Evolutionary conservation across 371 early-diverging fungal species (phyloP).

Genomic region (Coemansia linderi): DNA sequence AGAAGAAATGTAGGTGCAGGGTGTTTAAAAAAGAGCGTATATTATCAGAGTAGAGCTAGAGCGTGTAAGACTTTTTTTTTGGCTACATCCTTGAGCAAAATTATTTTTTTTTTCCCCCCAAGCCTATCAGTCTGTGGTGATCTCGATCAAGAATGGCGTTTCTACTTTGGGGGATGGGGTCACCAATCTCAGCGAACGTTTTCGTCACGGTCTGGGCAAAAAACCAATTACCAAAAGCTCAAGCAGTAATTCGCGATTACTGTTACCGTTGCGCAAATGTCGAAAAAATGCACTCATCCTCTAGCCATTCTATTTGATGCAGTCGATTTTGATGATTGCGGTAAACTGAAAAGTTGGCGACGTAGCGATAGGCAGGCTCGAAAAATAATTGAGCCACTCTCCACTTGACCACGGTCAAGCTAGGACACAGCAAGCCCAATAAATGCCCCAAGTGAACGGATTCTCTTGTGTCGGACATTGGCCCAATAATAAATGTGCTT

Average conservation of each 20-base stretch:
- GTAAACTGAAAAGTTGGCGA: background rate
- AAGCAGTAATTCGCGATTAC: background rate
- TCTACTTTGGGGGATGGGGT: background rate
- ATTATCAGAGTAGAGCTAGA: background rate
- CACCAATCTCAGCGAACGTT: background rate
- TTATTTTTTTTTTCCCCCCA: background rate
- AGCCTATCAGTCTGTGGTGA: conserved; percentile 6
- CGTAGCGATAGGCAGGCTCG: background rate
- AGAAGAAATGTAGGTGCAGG: background rate
- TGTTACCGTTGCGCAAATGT: background rate
- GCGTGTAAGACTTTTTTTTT: background rate
- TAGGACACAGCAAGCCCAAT: background rate
- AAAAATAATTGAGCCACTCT: background rate
- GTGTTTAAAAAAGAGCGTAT: background rate
- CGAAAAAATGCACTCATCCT: background rate
- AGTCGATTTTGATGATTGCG: background rate
- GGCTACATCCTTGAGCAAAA: background rate
- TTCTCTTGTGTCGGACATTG: background rate
- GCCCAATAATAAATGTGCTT: background rate
- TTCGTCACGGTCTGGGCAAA: background rate
- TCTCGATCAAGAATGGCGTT: background rate
- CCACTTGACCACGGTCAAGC: background rate
- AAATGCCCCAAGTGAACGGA: background rate
- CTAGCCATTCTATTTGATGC: background rate
- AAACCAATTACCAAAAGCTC: background rate